Conservation (phyloP, 208 protist species). For the Novymonas esmeraldas region DNA sequence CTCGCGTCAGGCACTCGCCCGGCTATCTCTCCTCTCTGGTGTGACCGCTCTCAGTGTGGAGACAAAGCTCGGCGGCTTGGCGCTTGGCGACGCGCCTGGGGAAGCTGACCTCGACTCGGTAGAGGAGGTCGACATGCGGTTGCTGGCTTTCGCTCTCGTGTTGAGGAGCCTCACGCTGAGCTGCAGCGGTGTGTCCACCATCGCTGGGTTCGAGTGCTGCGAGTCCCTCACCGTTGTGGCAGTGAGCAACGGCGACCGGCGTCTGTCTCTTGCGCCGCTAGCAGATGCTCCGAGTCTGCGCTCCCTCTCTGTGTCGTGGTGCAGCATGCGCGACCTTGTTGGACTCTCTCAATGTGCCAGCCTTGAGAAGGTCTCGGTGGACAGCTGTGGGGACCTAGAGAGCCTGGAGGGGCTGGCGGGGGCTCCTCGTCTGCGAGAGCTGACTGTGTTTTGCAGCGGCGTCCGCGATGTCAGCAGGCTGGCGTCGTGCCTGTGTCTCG, state of each 20-base stretch:
- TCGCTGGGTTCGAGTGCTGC: slow-evolving; percentile 5
- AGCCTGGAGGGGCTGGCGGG: slow-evolving; percentile 5
- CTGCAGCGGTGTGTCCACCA: not conserved
- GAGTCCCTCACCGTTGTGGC: not conserved
- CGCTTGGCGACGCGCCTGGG: not conserved
- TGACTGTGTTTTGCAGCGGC: slow-evolving; percentile 12
- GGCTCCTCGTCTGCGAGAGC: slow-evolving; percentile 1
- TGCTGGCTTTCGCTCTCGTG: slow-evolving; percentile 1
- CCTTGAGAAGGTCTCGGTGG: slow-evolving; percentile 4
- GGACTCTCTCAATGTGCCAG: not conserved
- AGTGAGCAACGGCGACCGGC: not conserved
- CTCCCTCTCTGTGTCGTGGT: slow-evolving; percentile 11
- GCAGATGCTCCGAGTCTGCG: not conserved
- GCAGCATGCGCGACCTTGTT: slow-evolving; percentile 3
- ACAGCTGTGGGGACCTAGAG: slow-evolving; percentile 7
- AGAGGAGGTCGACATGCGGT: slow-evolving; percentile 5
- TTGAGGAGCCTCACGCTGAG: slow-evolving; percentile 4
- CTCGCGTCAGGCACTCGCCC: slow-evolving; percentile 1
- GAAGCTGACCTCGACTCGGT: not conserved
- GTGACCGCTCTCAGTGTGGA: slow-evolving; percentile 4
- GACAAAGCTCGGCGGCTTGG: not conserved
- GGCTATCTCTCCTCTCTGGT: not conserved
- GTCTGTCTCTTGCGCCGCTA: slow-evolving; percentile 2
- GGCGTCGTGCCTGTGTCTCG: slow-evolving; percentile 8
- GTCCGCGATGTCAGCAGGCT: slow-evolving; percentile 3